Evolutionary conservation across 352 stramenopile genomes (phyloP).

Genomic region (Phytopythium cucurbitacearum): DNA sequence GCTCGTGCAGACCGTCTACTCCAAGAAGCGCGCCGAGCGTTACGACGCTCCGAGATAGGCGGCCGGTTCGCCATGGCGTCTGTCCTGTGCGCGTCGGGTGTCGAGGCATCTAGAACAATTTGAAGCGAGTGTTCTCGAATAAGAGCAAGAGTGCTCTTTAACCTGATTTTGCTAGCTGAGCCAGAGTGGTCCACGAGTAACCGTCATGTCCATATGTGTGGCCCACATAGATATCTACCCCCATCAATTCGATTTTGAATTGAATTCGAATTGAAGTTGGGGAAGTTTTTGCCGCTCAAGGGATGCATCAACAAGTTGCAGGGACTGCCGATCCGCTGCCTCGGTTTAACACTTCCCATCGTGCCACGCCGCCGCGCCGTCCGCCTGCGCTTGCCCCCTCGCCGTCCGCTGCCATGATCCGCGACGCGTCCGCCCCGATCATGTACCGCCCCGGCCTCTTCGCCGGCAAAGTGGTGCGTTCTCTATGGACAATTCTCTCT

Average conservation of each 20-base stretch:
- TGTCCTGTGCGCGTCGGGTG: not conserved
- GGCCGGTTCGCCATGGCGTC: not conserved
- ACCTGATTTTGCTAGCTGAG: no score
- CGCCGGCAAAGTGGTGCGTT: conserved; percentile 70
- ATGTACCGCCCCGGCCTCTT: conserved; percentile 69
- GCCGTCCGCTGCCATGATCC: conserved; percentile 25
- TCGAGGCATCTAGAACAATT: not conserved
- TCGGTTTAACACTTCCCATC: no score
- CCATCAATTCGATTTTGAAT: conserved; percentile 20
- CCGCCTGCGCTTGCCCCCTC: not conserved
- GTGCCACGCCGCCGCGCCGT: no score
- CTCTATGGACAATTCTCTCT: not conserved
- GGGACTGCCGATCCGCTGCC: no score
- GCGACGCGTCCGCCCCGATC: conserved; percentile 38
- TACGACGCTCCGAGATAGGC: conserved; percentile 81
- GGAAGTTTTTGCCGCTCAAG: not conserved
- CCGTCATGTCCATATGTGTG: no score
- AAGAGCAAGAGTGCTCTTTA: no score
- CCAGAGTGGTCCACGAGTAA: no score
- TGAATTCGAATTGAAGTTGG: conserved; percentile 8
- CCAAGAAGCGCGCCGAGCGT: conserved; percentile 74
- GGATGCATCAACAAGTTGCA: not conserved
- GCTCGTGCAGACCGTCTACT: conserved; percentile 81
- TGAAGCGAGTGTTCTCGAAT: not conserved
- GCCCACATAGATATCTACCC: not conserved